A percentile compares a stretch with the other conserved stretches of the same genome.
phyloP scores from a whole-genome alignment of 148 eudicot species.

The Pouteria glomerata region DNA sequence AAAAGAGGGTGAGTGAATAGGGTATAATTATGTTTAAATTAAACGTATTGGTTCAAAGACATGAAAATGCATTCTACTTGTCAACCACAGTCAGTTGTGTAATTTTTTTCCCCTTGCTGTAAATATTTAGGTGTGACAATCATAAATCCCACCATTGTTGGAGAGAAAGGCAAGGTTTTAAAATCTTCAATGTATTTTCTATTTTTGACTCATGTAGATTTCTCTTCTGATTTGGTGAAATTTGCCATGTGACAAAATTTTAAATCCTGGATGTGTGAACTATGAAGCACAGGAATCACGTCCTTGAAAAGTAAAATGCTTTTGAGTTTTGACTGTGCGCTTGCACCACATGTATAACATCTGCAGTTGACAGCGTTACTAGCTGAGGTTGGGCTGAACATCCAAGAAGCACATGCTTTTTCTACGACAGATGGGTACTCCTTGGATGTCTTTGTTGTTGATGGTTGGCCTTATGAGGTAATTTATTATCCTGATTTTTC shows the following conservation, averaged over 20 bases:
- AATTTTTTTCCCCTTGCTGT: too few relatives aligned
- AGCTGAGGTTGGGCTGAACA: constrained; percentile 74
- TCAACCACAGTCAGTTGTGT: not conserved
- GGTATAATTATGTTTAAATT: not conserved
- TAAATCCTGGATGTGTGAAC: not conserved
- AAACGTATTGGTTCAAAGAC: not conserved
- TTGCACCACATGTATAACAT: constrained; percentile 8
- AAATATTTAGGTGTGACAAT: not conserved
- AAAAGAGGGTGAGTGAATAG: not conserved
- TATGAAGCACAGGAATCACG: not conserved
- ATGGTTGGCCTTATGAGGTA: constrained; percentile 90
- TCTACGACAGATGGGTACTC: constrained; percentile 80
- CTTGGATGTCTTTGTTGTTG: constrained; percentile 77
- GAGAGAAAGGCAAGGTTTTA: not conserved
- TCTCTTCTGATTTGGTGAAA: not conserved
- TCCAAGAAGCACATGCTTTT: constrained; percentile 86
- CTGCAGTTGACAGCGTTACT: constrained; percentile 77
- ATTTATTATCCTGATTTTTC: constrained; percentile 1
- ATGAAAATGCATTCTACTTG: not conserved
- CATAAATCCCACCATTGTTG: not conserved
- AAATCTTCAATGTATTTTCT: not conserved
- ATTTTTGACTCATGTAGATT: not conserved
- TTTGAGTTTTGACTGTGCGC: not conserved
- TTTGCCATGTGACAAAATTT: not conserved
- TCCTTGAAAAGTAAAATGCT: not conserved